Evolutionary conservation across 495 filamentous ascomycete genomes (phyloP), one percentile per base, ranked within the genome.

Genomic region (Xylaria curta): DNA sequence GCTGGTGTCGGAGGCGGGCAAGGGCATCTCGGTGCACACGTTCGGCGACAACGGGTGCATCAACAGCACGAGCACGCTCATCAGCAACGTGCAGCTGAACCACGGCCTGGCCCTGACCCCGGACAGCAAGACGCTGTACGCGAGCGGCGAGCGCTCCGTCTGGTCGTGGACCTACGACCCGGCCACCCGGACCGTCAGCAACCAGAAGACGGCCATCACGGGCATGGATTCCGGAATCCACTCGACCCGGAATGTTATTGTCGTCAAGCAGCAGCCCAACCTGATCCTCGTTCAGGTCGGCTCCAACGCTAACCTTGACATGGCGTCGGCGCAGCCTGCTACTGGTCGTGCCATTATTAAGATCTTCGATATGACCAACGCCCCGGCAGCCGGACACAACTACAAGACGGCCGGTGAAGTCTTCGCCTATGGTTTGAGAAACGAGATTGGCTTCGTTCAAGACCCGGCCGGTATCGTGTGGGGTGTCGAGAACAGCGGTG

Each of bases 401-500:
- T 92, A 84, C 76, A 82, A 85, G 60, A 84, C 80, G 0, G 82
- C 85, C 46, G 91, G 91, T 7, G 73, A 83, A 47, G 80, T 89
- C 7, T 83, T 91, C 24, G 91, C 89, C 0, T 93, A 90, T 81
- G 91, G 91, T 17, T 80, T 93, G 49, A 81, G 91, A 4, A 92
- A 93, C 78, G 87, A 87, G 38, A 91, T 92, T 28, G 91, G 91
- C n/a, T 80, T 92, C 13, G 84, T 79, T 1, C 84, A 89, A 69
- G 87, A 92, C 59, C 87, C 87, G 0, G 84, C 79, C 10, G 90
- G 90, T 31, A 85, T 86, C 4, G 83, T 92, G 66, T 93, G 88
- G 82, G 86, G 85, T 3, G 91, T 93, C 1, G 91, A 93, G 82
- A 93, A 93, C 75, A 89, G 86, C 33, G 89, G 86, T 4, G 91